Base-by-base conservation (phyloP, 768 basidiomycete species). In the Leccinum boreale region DNA sequence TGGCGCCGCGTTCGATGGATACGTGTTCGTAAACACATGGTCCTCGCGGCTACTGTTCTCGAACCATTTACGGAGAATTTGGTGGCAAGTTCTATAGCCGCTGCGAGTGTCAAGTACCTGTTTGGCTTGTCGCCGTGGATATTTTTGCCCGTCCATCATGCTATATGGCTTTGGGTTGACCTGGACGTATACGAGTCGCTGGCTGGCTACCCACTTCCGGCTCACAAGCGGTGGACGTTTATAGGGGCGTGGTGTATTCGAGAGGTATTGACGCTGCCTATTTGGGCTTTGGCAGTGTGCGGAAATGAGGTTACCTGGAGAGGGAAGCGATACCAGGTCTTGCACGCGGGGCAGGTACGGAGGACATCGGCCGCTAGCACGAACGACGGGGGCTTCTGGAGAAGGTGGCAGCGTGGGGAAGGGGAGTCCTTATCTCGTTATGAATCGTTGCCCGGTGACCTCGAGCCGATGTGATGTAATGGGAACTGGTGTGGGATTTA, bases 41-140 rank as follows among this genome's bases (percentile, higher is more conserved):
- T 92, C 8, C 70, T 92, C 44, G 78, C 82, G 9, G 95, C 94
- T 17, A 98, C 94, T 1, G 55, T 98, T 53, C 64, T 91, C 19
- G 97, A 99, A 71, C 97, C 97, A 2, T 85, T 98, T 69, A 97
- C 94, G 17, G 97, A 99, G 74, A 86, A 85, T 46, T 71, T 97
- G 42, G 72, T 93, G 26, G 77, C 87, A 31, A 87, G 90, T 31
- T 57, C 81, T 26, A 81, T 95, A 56, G 85, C 84, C 21, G 79
- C 83, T 26, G 73, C 79, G 52, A 83, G 87, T 56, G 66, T 85
- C 51, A 68, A 70, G 28, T 77, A 79, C 55, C 74, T 88, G 29
- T 78, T 79, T 36, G 81, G 73, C 50, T 67, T 84, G 52, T 81
- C 85, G 0, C 64, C 67, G 31, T 83, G 80, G 81, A 61, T 85